Evolutionary conservation across 176 grass and related monocot species (phyloP).

Genomic region (Aegilops umbellulata): DNA sequence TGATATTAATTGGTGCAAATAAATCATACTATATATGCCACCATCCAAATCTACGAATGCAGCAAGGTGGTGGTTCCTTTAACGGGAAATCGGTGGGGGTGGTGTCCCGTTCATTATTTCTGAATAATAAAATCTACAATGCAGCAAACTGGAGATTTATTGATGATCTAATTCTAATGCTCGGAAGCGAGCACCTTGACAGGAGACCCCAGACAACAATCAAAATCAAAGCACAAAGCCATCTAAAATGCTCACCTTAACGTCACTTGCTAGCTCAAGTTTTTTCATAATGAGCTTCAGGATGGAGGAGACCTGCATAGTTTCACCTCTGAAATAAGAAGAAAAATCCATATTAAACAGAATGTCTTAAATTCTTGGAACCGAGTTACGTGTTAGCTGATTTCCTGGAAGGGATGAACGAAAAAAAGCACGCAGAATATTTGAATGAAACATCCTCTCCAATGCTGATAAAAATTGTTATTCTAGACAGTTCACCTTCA

Average conservation of each 20-base stretch:
- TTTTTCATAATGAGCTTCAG: constrained; percentile 71
- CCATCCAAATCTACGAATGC: constrained; percentile 9
- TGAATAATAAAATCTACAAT: not conserved
- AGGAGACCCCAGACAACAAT: not conserved
- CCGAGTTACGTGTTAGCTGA: not conserved
- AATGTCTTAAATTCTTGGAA: not conserved
- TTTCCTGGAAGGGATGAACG: not conserved
- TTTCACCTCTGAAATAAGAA: constrained; percentile 60
- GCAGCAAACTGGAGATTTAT: too few relatives aligned
- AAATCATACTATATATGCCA: not conserved
- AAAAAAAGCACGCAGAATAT: not conserved
- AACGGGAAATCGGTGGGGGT: too few relatives aligned
- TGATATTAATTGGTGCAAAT: not conserved
- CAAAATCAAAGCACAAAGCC: not conserved
- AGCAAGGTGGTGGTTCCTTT: not conserved
- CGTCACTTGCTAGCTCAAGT: constrained; percentile 66
- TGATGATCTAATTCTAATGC: not conserved
- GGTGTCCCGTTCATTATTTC: not conserved
- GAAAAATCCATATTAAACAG: not conserved
- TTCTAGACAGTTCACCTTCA: not conserved
- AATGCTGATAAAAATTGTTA: not conserved
- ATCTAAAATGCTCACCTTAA: constrained; percentile 55
- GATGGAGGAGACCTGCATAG: constrained; percentile 58
- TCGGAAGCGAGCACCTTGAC: not conserved
- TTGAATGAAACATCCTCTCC: not conserved